Evolutionary conservation across 164 flowering plant species (phyloP).

Genomic region (Nymphaea thermarum): DNA sequence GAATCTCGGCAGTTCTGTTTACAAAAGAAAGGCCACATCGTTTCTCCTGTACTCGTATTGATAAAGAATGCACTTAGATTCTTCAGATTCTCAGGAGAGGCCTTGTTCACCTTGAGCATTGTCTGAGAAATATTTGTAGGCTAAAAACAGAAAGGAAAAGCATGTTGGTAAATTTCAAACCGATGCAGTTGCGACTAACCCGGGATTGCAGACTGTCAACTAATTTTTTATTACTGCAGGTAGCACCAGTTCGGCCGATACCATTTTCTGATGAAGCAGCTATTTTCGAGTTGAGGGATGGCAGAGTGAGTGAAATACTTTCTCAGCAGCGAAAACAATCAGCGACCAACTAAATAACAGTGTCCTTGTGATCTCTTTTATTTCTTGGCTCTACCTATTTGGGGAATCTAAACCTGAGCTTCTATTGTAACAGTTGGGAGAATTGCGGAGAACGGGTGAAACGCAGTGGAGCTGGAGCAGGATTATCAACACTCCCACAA

Average conservation of each 20-base stretch:
- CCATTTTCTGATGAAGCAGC: slow-evolving; percentile 51
- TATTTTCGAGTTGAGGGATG: slow-evolving; percentile 66
- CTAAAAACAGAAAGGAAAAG: too few species aligned
- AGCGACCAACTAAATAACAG: background rate
- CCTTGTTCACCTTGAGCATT: too few species aligned
- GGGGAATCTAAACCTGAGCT: slow-evolving; percentile 8
- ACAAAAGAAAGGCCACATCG: too few species aligned
- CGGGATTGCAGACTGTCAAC: too few species aligned
- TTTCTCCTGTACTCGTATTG: too few species aligned
- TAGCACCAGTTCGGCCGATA: slow-evolving; percentile 55
- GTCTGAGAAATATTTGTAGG: too few species aligned
- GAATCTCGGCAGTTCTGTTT: too few species aligned
- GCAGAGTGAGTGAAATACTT: slow-evolving; percentile 48
- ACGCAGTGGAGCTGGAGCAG: slow-evolving; percentile 58
- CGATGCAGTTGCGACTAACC: too few species aligned
- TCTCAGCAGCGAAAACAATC: background rate
- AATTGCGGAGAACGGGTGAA: slow-evolving; percentile 29
- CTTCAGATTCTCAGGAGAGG: too few species aligned
- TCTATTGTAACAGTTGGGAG: slow-evolving; percentile 52
- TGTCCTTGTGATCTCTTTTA: background rate
- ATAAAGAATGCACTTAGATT: too few species aligned
- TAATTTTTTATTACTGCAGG: slow-evolving; percentile 24
- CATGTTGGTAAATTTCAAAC: too few species aligned
- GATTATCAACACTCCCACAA: slow-evolving; percentile 58
- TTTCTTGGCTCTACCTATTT: background rate